Conservation (phyloP, 352 stramenopile genomes). For the Globisporangium mamillatum region DNA sequence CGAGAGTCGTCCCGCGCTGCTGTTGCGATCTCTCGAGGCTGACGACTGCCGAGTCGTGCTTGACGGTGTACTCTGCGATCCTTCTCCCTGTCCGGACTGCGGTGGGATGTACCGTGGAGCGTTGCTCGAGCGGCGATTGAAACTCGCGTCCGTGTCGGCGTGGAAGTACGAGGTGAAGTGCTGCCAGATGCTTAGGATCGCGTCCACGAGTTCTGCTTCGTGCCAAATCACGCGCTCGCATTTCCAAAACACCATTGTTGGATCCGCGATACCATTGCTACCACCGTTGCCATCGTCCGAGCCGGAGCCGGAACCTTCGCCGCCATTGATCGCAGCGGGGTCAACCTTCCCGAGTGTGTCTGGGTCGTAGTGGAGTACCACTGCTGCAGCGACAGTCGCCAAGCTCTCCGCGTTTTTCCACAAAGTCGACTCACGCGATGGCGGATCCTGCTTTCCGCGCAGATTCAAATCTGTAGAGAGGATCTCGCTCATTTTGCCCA, state of each 20-base stretch:
- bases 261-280: not conserved
- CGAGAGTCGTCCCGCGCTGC: conserved; percentile 14
- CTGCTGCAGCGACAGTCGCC: conserved; percentile 59
- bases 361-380: conserved; percentile 84
- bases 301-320: conserved; percentile 4
- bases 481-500: conserved; percentile 81
- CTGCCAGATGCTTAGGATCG: conserved; percentile 77
- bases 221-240: conserved; percentile 72
- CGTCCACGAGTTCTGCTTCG: conserved; percentile 73
- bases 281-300: conserved; percentile 4
- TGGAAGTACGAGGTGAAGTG: conserved; percentile 74
- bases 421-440: conserved; percentile 67
- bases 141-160: conserved; percentile 71
- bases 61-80: conserved; percentile 47
- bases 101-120: conserved; percentile 20
- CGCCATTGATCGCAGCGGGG: conserved; percentile 25
- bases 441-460: conserved; percentile 53
- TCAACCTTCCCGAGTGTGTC: conserved; percentile 63
- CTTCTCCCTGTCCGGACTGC: conserved; percentile 25
- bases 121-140: conserved; percentile 60
- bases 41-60: conserved; percentile 15
- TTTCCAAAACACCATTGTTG: conserved; percentile 67
- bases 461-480: conserved; percentile 68
- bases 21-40: conserved; percentile 18
- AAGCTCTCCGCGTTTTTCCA: conserved; percentile 82